These are phyloP conservation scores for Clarkia xantiana DNA, from an alignment of 345 rosid species.

Conservation along the genomic window DNA sequence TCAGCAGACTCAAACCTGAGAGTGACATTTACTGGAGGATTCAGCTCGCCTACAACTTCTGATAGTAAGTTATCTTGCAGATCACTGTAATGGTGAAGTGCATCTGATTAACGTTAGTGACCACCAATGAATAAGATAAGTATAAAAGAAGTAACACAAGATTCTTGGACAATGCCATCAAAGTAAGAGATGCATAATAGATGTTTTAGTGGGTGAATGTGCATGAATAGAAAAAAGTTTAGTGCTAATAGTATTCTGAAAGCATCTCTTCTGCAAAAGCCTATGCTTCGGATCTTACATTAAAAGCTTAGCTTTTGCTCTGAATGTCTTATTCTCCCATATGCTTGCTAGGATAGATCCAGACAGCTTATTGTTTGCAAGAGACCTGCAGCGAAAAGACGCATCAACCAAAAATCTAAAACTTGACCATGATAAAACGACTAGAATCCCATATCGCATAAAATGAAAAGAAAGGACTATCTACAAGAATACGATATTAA, in stretches of 20 bases:
- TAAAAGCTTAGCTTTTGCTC: slow-evolving; percentile 24
- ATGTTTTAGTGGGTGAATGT: too few relatives aligned
- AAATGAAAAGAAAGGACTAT: too few relatives aligned
- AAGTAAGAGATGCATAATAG: neutral
- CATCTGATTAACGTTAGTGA: too few relatives aligned
- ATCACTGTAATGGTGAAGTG: slow-evolving; percentile 34
- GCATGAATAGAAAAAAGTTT: too few relatives aligned
- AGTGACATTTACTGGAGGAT: slow-evolving; percentile 63
- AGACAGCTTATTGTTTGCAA: slow-evolving; percentile 47
- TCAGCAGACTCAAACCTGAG: slow-evolving; percentile 40
- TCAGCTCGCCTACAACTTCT: slow-evolving; percentile 36
- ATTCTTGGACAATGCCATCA: too few relatives aligned
- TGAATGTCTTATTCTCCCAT: slow-evolving; percentile 42
- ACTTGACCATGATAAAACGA: too few relatives aligned
- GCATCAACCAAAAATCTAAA: neutral
- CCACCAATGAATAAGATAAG: too few relatives aligned
- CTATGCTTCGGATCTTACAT: slow-evolving; percentile 35
- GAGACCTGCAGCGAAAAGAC: slow-evolving; percentile 38
- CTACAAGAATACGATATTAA: too few relatives aligned
- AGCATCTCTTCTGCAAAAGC: neutral
- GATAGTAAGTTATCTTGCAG: slow-evolving; percentile 63
- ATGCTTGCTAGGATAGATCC: slow-evolving; percentile 50
- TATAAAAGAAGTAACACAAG: too few relatives aligned
- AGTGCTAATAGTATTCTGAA: too few relatives aligned
- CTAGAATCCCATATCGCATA: too few relatives aligned